Percentiles rank a stretch among this genome's conserved stretches.
Conservation (phyloP, 805 yeast species). For the Hanseniaspora occidentalis region DNA sequence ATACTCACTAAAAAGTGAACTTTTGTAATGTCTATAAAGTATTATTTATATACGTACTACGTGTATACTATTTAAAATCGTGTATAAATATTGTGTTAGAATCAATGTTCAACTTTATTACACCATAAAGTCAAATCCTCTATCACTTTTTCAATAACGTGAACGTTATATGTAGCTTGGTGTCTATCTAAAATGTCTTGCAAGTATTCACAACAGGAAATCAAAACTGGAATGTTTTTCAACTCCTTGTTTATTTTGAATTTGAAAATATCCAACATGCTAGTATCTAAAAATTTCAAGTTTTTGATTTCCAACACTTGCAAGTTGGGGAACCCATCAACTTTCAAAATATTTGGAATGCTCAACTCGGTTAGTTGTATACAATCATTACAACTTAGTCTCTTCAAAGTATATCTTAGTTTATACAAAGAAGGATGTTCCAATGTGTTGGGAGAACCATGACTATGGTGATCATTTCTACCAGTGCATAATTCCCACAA, state of each 20-base stretch:
- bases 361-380: constrained; percentile 17
- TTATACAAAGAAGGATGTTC: constrained; percentile 56
- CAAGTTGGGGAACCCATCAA: constrained; percentile 8
- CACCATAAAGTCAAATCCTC: constrained; percentile 57
- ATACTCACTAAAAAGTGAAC: too few species aligned
- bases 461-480: neutral
- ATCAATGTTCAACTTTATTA: too few species aligned
- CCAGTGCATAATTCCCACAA: constrained; percentile 61
- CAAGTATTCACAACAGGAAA: constrained; percentile 70
- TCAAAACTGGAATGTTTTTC: constrained; percentile 35
- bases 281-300: constrained; percentile 1
- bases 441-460: constrained; percentile 53
- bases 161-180: constrained; percentile 45
- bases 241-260: neutral
- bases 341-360: constrained; percentile 21
- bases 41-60: too few species aligned
- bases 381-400: constrained; percentile 1
- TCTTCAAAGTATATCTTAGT: constrained; percentile 13
- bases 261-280: constrained; percentile 9
- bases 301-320: constrained; percentile 1
- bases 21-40: too few species aligned
- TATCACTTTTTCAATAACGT: constrained; percentile 43
- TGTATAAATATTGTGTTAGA: too few species aligned
- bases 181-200: constrained; percentile 47
- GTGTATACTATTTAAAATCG: too few species aligned